Evolutionary conservation across 805 yeast species (phyloP).

Genomic region (Isabelozyma heimii): DNA sequence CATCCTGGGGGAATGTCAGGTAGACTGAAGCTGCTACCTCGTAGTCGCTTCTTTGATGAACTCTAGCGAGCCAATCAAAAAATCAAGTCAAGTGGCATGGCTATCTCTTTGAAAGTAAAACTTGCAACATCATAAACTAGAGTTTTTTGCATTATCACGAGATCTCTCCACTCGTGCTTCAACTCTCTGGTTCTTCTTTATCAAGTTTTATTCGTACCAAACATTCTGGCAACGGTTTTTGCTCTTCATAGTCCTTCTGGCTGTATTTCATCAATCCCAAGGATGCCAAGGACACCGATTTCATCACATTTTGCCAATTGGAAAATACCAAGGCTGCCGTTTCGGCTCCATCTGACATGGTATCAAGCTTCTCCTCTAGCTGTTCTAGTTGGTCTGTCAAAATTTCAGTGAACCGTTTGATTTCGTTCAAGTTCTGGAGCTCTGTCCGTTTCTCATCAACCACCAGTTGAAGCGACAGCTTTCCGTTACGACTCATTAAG

Average conservation of each 20-base stretch:
- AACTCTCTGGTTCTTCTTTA: constrained; percentile 26
- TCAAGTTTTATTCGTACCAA: constrained; percentile 57
- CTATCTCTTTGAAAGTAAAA: no score
- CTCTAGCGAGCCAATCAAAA: no score
- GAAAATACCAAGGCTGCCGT: constrained; percentile 57
- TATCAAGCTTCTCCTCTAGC: constrained; percentile 47
- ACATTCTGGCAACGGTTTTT: constrained; percentile 60
- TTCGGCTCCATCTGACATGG: constrained; percentile 55
- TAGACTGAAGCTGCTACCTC: no score
- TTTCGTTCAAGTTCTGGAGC: constrained; percentile 46
- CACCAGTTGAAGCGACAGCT: constrained; percentile 16
- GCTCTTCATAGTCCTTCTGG: constrained; percentile 39
- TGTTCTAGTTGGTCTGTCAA: constrained; percentile 47
- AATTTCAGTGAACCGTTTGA: constrained; percentile 44
- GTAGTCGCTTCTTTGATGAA: no score
- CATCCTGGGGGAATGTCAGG: no score
- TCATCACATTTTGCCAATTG: constrained; percentile 63
- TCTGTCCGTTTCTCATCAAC: constrained; percentile 50
- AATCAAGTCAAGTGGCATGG: no score
- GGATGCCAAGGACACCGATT: constrained; percentile 61
- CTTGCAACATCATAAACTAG: no score
- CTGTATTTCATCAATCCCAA: constrained; percentile 45
- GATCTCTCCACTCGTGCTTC: no score
- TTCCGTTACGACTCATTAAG: background rate
- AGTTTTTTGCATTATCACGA: no score